phyloP scores from a whole-genome alignment of 352 stramenopile genomes.

The Phytopythium kandeliae region DNA sequence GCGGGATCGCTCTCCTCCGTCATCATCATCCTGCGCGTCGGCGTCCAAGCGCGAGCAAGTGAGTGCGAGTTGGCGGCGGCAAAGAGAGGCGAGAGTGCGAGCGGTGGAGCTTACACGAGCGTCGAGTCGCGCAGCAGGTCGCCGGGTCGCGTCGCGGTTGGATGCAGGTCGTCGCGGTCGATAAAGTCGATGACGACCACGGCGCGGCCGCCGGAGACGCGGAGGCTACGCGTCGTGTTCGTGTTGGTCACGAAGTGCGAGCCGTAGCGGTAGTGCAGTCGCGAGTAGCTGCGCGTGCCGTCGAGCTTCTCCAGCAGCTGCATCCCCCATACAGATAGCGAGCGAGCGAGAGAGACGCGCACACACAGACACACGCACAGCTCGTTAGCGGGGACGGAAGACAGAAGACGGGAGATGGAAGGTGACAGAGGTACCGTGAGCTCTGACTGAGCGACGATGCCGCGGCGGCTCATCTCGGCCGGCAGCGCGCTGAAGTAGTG shows the following conservation, averaged over 20 bases:
- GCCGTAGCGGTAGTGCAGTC: constrained; percentile 39
- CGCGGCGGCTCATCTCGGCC: constrained; percentile 22
- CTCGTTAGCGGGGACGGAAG: background rate
- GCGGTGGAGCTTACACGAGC: constrained; percentile 15
- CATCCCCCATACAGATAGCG: no score
- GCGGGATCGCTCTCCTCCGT: constrained; percentile 20
- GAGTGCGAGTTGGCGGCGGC: no score
- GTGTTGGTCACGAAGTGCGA: constrained; percentile 21
- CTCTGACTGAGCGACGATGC: constrained; percentile 19
- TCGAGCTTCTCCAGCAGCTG: constrained; percentile 29
- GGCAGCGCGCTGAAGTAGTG: constrained; percentile 36
- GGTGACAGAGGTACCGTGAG: constrained; percentile 14
- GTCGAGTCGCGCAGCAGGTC: constrained; percentile 20
- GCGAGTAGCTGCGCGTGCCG: constrained; percentile 23
- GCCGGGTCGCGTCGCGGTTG: constrained; percentile 19
- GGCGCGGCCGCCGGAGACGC: constrained; percentile 21
- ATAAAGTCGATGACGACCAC: constrained; percentile 45
- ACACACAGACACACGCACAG: background rate
- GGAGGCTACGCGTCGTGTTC: constrained; percentile 34
- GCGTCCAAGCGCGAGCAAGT: background rate
- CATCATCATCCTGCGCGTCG: constrained; percentile 21
- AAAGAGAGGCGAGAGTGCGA: no score
- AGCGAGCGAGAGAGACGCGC: no score
- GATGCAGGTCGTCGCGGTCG: constrained; percentile 31
- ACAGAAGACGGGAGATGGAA: background rate